phyloP scores from a whole-genome alignment of 1,284 basidiomycete species.

The Phenoliferia sp. region DNA sequence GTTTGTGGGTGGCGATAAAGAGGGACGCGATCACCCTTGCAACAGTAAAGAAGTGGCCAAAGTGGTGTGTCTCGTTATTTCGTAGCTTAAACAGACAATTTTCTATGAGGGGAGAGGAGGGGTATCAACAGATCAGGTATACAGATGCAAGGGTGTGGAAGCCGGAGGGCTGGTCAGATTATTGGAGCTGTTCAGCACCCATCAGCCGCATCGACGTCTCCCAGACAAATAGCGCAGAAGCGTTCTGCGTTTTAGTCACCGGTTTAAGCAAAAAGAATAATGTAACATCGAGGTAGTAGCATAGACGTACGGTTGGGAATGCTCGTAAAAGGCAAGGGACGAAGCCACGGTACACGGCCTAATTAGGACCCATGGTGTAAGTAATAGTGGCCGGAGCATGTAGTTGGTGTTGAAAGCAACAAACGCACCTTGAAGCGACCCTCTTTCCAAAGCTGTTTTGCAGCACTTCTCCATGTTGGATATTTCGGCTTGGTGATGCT shows the following conservation, averaged over 20 bases:
- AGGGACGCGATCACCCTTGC: no score
- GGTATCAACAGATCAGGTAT: not conserved
- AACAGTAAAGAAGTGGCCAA: no score
- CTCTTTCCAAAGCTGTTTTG: constrained; percentile 50
- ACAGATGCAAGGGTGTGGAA: not conserved
- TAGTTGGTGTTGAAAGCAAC: not conserved
- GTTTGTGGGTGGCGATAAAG: no score
- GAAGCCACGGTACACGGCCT: constrained; percentile 54
- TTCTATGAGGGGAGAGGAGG: not conserved
- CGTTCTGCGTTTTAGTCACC: no score
- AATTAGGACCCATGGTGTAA: no score
- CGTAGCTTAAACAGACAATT: no score
- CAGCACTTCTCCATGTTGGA: constrained; percentile 51
- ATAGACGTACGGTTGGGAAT: constrained; percentile 51
- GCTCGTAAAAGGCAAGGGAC: constrained; percentile 60
- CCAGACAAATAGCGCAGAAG: constrained; percentile 65
- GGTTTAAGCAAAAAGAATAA: no score
- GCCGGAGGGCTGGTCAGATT: not conserved
- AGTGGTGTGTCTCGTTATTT: no score
- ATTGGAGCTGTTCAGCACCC: not conserved
- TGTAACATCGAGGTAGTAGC: not conserved
- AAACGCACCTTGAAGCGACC: constrained; percentile 46
- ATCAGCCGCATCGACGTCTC: constrained; percentile 57
- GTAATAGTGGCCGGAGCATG: no score
- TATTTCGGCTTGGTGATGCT: constrained; percentile 53